A percentile compares a stretch with the other conserved stretches of the same genome.
These are phyloP conservation scores for Nakazawaea ishiwadae DNA, from an alignment of 805 yeast genomes.

Conservation along the genomic window DNA sequence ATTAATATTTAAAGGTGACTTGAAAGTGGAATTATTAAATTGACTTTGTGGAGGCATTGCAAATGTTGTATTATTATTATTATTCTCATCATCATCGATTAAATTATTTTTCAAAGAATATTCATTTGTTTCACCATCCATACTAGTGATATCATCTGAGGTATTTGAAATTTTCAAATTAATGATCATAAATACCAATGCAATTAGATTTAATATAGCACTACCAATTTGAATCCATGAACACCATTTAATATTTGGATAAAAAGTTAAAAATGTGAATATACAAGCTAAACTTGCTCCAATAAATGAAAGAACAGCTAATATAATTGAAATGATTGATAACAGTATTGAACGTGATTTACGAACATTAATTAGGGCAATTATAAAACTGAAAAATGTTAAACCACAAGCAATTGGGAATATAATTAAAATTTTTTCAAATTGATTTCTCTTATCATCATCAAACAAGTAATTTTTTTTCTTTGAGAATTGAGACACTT, in stretches of 20 bases:
- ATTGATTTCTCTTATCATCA: conserved; percentile 38
- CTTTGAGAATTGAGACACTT: too few species aligned
- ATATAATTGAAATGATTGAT: conserved; percentile 39
- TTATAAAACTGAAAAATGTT: conserved; percentile 40
- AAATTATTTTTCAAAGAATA: background rate
- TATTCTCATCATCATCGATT: conserved; percentile 2
- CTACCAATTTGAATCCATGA: conserved; percentile 69
- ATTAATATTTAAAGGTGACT: background rate
- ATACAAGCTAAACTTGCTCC: conserved; percentile 52
- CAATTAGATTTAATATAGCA: conserved; percentile 49
- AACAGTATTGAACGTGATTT: conserved; percentile 13
- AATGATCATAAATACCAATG: conserved; percentile 45
- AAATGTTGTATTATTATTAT: conserved; percentile 1
- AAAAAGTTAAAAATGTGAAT: conserved; percentile 51
- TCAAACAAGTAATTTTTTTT: conserved; percentile 46
- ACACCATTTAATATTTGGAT: conserved; percentile 67
- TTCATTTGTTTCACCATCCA: conserved; percentile 13
- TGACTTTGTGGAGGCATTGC: conserved; percentile 5
- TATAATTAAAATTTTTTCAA: conserved; percentile 52
- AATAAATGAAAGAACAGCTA: conserved; percentile 46
- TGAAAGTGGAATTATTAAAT: conserved; percentile 6
- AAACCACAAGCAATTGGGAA: conserved; percentile 67
- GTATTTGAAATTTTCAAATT: conserved; percentile 21
- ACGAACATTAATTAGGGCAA: conserved; percentile 19
- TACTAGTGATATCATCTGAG: conserved; percentile 14